phyloP scores from a whole-genome alignment of 192 early-diverging fungal genomes.

The Gryganskiella cystojenkinii region DNA sequence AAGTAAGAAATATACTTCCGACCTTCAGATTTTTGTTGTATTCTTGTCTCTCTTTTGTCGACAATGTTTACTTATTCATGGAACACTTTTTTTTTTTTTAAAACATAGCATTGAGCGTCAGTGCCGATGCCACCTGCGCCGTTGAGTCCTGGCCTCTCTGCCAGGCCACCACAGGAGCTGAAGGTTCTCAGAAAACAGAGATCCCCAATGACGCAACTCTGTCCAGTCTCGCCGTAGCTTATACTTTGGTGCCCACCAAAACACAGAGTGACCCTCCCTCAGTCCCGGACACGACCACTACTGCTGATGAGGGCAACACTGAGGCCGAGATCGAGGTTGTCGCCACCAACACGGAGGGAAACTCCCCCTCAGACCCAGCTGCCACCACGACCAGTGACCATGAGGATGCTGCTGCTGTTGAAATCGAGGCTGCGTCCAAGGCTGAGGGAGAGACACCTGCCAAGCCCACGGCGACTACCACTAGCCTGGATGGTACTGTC shows the following conservation, averaged over 20 bases:
- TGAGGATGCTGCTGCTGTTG: neutral
- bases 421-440: conserved; percentile 2
- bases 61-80: neutral
- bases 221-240: conserved; percentile 7
- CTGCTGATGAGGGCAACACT: neutral
- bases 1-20: conserved; percentile 5
- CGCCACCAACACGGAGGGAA: neutral
- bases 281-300: neutral
- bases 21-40: neutral
- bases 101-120: conserved; percentile 7
- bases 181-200: neutral
- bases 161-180: conserved; percentile 3
- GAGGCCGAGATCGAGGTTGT: neutral
- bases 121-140: conserved; percentile 13
- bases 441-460: neutral
- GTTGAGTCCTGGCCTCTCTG: conserved; percentile 30
- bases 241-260: neutral
- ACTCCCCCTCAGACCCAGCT: neutral
- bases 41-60: neutral
- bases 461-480: neutral
- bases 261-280: neutral
- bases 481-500: neutral
- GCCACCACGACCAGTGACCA: neutral
- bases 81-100: neutral
- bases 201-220: neutral